A percentile compares a stretch with the other conserved stretches of the same genome.
These are phyloP conservation scores for Suhomyces ambrosiae DNA, from an alignment of 1,139 yeast species.

Conservation along the genomic window DNA sequence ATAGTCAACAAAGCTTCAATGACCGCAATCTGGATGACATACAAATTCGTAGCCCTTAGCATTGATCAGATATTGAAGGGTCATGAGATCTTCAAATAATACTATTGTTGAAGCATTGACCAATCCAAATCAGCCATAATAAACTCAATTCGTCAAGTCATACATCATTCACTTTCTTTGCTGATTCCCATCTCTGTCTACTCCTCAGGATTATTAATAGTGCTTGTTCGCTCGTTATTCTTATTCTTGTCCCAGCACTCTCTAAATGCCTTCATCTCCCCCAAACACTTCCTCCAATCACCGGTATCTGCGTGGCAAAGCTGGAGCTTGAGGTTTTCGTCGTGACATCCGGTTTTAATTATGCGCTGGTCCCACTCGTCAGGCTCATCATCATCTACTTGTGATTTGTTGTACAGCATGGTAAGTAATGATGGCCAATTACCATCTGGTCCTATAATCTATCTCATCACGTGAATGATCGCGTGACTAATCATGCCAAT, in stretches of 20 bases:
- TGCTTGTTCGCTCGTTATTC: slow-evolving; percentile 57
- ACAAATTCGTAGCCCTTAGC: too few relatives aligned
- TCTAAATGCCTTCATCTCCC: slow-evolving; percentile 68
- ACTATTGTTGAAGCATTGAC: too few relatives aligned
- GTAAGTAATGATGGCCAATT: neutral
- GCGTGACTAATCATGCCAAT: too few relatives aligned
- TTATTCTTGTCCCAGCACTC: slow-evolving; percentile 66
- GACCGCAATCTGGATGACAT: too few relatives aligned
- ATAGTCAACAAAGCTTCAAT: too few relatives aligned
- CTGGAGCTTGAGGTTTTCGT: slow-evolving; percentile 65
- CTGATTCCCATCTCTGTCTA: neutral
- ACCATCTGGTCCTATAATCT: too few relatives aligned
- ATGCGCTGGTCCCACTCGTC: slow-evolving; percentile 79
- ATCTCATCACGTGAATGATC: neutral
- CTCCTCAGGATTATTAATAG: slow-evolving; percentile 37
- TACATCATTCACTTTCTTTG: too few relatives aligned
- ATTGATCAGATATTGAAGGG: too few relatives aligned
- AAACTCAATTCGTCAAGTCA: too few relatives aligned
- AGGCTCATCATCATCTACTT: slow-evolving; percentile 56
- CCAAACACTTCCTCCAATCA: slow-evolving; percentile 74
- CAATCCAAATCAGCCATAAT: too few relatives aligned
- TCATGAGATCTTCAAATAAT: too few relatives aligned
- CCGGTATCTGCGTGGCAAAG: slow-evolving; percentile 79
- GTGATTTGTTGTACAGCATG: neutral
- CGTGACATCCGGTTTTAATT: slow-evolving; percentile 72